Evolutionary conservation across 192 early-diverging fungal species (phyloP).

Genomic region (Entophlyctis luteolus): DNA sequence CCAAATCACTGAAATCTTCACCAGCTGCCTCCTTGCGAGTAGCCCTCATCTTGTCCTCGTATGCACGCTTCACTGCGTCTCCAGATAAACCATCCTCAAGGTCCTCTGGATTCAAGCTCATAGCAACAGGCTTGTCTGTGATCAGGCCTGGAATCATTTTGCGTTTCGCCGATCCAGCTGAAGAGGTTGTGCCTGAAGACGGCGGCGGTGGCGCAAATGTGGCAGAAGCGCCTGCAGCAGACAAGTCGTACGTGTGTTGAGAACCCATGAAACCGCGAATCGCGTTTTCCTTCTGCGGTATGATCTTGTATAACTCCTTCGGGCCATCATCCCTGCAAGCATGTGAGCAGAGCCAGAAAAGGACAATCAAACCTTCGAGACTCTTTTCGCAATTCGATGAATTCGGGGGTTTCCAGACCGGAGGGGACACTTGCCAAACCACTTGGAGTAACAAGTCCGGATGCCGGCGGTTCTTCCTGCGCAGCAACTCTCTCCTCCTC

Average conservation of each 20-base stretch:
- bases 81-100: conserved; percentile 72
- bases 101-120: conserved; percentile 86
- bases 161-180: conserved; percentile 35
- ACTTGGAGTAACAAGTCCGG: conserved; percentile 77
- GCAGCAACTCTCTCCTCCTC: conserved; percentile 43
- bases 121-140: conserved; percentile 64
- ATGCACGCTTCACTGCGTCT: conserved; percentile 70
- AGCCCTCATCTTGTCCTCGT: conserved; percentile 61
- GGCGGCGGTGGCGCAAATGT: conserved; percentile 29
- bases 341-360: no score
- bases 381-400: conserved; percentile 85
- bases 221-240: conserved; percentile 42
- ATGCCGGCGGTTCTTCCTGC: conserved; percentile 4
- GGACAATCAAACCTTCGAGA: conserved; percentile 28
- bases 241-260: conserved; percentile 83
- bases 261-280: conserved; percentile 89
- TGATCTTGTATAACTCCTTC: conserved; percentile 78
- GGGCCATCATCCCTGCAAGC: conserved; percentile 44
- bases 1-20: conserved; percentile 85
- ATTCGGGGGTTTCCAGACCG: conserved; percentile 78
- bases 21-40: conserved; percentile 23
- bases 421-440: conserved; percentile 69
- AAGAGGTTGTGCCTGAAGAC: background rate
- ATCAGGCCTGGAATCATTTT: conserved; percentile 34
- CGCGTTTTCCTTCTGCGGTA: conserved; percentile 65